phyloP scores from a whole-genome alignment of 2,329 filamentous ascomycete genomes.

The Cordyceps fumosorosea region DNA sequence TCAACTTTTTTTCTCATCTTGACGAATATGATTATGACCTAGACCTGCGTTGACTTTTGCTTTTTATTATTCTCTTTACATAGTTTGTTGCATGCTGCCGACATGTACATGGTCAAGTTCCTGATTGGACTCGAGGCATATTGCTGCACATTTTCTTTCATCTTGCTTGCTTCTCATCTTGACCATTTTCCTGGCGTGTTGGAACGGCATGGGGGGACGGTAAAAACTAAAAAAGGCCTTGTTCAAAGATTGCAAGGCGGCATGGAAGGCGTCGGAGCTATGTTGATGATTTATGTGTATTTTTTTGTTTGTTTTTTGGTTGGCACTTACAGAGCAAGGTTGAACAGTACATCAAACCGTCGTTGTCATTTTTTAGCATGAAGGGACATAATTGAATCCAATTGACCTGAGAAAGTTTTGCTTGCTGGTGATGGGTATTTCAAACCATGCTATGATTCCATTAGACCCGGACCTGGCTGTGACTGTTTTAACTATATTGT shows the following conservation, averaged over 20 bases:
- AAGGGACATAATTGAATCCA: conserved; percentile 3
- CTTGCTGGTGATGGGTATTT: background rate
- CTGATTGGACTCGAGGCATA: background rate
- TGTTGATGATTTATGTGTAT: conserved; percentile 6
- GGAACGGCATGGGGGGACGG: background rate
- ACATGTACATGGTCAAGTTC: background rate
- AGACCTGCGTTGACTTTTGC: background rate
- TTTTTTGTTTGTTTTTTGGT: conserved; percentile 3
- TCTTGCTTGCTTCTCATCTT: background rate
- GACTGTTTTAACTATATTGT: conserved; percentile 1
- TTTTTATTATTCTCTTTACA: background rate
- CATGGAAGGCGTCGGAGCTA: conserved; percentile 7
- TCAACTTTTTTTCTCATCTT: conserved; percentile 12
- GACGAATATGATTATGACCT: conserved; percentile 22
- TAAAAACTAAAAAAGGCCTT: background rate
- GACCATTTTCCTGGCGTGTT: background rate
- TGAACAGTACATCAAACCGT: conserved; percentile 10
- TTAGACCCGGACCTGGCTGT: background rate
- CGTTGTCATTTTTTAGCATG: conserved; percentile 1
- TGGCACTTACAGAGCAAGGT: conserved; percentile 5
- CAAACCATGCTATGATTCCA: background rate
- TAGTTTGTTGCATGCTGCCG: conserved; percentile 1
- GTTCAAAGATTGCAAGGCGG: background rate
- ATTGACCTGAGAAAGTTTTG: background rate
- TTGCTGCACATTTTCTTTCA: background rate